Evolutionary conservation across 345 rosid species (phyloP), one percentile per base, ranked within the genome.

Genomic region (Punica granatum): DNA sequence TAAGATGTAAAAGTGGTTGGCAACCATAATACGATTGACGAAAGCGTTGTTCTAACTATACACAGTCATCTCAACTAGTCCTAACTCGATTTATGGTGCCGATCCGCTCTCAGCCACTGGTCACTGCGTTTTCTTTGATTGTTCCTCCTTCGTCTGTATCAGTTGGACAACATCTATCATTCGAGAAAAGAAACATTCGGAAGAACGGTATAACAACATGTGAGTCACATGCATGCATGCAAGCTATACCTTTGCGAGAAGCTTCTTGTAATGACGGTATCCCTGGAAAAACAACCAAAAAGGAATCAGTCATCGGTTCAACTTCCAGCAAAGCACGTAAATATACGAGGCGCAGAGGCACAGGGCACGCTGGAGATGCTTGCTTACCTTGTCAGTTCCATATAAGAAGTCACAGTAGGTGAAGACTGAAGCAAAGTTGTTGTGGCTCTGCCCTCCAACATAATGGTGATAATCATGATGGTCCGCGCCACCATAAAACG

Each of bases 401-500:
- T n/a, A n/a, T n/a, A n/a, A n/a, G n/a, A n/a, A n/a, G n/a, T n/a
- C n/a, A n/a, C n/a, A n/a, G n/a, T n/a, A n/a, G n/a, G n/a, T n/a
- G n/a, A n/a, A n/a, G n/a, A n/a, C n/a, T n/a, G n/a, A n/a, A n/a
- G n/a, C n/a, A n/a, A n/a, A n/a, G n/a, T n/a, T n/a, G n/a, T n/a
- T n/a, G n/a, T n/a, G n/a, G n/a, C n/a, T n/a, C n/a, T n/a, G n/a
- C n/a, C n/a, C n/a, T n/a, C n/a, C n/a, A n/a, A n/a, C n/a, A n/a
- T n/a, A n/a, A n/a, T n/a, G n/a, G n/a, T n/a, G n/a, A n/a, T n/a
- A n/a, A n/a, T n/a, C n/a, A n/a, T n/a, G n/a, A n/a, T n/a, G n/a
- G n/a, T n/a, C n/a, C n/a, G n/a, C n/a, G n/a, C 99, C 99, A 41
- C 97, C 97, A 44, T 94, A 94, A 72, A 94, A 94, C 43, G 99